Conservation (phyloP, 2,329 filamentous ascomycete genomes). For the Byssothecium circinans region DNA sequence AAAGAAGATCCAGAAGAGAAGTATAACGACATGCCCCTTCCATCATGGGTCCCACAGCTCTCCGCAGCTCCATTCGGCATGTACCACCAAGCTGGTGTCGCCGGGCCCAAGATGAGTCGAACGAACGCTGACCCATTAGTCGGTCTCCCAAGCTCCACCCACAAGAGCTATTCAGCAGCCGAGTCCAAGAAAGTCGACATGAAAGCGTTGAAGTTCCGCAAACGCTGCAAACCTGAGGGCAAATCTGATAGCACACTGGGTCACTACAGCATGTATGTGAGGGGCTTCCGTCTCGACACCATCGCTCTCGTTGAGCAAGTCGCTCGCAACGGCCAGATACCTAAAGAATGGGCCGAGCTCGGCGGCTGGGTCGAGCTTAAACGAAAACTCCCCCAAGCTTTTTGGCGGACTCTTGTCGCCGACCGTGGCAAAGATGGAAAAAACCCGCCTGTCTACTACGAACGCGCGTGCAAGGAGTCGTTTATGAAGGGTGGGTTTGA, state of each 20-base stretch:
- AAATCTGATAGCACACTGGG: background rate
- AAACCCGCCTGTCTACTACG: constrained; percentile 22
- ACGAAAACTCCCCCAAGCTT: constrained; percentile 10
- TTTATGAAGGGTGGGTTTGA: constrained; percentile 12
- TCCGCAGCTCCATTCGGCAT: constrained; percentile 28
- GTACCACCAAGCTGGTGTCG: constrained; percentile 18
- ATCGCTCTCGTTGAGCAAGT: constrained; percentile 12
- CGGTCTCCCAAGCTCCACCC: constrained; percentile 24
- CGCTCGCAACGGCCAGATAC: constrained; percentile 17
- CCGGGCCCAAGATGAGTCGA: constrained; percentile 25
- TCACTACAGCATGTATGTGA: constrained; percentile 37
- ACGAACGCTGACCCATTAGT: constrained; percentile 44
- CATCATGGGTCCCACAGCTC: constrained; percentile 35
- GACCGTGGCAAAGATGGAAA: constrained; percentile 15
- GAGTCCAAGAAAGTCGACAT: constrained; percentile 21
- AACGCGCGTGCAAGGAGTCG: constrained; percentile 16
- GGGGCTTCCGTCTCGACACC: constrained; percentile 34
- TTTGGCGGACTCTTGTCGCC: constrained; percentile 21
- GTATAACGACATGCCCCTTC: constrained; percentile 19
- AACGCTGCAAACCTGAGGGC: too few species aligned
- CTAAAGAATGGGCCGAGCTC: constrained; percentile 15
- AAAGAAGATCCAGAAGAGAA: too few species aligned
- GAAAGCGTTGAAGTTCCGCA: constrained; percentile 24
- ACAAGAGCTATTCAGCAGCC: constrained; percentile 37
- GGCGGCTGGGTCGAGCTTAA: background rate